Conservation (phyloP, 2,329 filamentous ascomycete genomes). For the Penicillium verrucosum region DNA sequence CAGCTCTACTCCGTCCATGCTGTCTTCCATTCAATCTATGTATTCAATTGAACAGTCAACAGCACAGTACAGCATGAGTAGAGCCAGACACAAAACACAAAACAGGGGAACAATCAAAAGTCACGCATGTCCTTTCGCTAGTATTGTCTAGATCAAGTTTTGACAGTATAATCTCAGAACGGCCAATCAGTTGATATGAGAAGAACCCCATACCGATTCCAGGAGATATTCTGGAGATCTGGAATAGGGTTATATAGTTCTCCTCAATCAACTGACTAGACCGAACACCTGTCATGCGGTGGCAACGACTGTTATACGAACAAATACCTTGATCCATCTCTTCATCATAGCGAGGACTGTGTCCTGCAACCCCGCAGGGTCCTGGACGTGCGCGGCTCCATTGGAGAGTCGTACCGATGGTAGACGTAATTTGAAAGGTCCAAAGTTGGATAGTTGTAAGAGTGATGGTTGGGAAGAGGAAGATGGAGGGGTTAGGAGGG, state of each 20-base stretch:
- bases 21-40: neutral
- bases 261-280: constrained; percentile 7
- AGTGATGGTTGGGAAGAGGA: constrained; percentile 2
- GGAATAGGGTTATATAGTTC: neutral
- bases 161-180: constrained; percentile 74
- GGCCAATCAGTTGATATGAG: constrained; percentile 32
- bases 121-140: constrained; percentile 86
- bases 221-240: neutral
- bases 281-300: constrained; percentile 47
- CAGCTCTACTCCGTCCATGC: constrained; percentile 7
- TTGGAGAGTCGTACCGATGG: constrained; percentile 32
- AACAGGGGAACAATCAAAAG: constrained; percentile 46
- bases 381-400: constrained; percentile 29
- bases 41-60: constrained; percentile 2
- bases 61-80: constrained; percentile 1
- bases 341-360: constrained; percentile 28
- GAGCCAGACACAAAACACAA: constrained; percentile 14
- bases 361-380: constrained; percentile 8
- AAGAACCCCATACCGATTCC: neutral
- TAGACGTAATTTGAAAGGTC: constrained; percentile 1
- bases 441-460: neutral
- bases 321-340: constrained; percentile 44
- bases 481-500: constrained; percentile 12
- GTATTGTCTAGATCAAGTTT: constrained; percentile 87
- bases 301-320: constrained; percentile 40